Evolutionary conservation across 495 filamentous ascomycete genomes (phyloP), one percentile per base, ranked within the genome.

Genomic region (Massariosphaeria phaeospora): DNA sequence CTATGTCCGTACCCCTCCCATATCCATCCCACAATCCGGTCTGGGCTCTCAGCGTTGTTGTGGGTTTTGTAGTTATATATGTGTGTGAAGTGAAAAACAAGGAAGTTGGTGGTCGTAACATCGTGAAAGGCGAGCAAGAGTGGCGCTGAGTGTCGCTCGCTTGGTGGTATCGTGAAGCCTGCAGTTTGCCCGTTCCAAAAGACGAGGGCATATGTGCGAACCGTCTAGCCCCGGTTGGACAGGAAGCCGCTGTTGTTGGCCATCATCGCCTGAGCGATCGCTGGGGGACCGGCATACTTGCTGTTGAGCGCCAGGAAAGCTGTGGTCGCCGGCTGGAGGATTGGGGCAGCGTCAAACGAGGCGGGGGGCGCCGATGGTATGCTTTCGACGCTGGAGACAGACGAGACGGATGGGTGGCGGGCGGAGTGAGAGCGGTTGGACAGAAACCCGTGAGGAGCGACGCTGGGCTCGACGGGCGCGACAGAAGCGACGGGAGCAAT

Each of bases 231-330:
- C 43, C 43, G 53, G 56, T 59, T 59, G 34, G 48, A 53, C 15
- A 59, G 24, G 35, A 59, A 59, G 2, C n/a, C 20, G 24, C 29
- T 38, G 33, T 45, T 45, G 23, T 36, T 31, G 11, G 1, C 42
- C n/a, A 1, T 13, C 15, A 21, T 13, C 7, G 8, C 31, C 29
- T 39, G 33, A 2, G 33, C 34, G 15, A 26, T 2, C 12, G 24
- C 13, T n/a, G 41, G 41, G 13, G 55, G 39, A 34, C 23, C 27
- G 7, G 25, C 9, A 43, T 40, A 48, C 38, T 59, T 59, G 33
- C 26, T 29, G 48, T 59, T 59, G 24, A 59, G 49, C 2, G 56
- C 17, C 33, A 59, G 36, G 36, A 54, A 53, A 30, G 56, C 25
- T 2, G 55, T 39, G n/a, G 35, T 6, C 9, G 41, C 38, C 6